phyloP scores from a whole-genome alignment of 371 early-diverging fungal genomes.

The Mucor velutinosus region DNA sequence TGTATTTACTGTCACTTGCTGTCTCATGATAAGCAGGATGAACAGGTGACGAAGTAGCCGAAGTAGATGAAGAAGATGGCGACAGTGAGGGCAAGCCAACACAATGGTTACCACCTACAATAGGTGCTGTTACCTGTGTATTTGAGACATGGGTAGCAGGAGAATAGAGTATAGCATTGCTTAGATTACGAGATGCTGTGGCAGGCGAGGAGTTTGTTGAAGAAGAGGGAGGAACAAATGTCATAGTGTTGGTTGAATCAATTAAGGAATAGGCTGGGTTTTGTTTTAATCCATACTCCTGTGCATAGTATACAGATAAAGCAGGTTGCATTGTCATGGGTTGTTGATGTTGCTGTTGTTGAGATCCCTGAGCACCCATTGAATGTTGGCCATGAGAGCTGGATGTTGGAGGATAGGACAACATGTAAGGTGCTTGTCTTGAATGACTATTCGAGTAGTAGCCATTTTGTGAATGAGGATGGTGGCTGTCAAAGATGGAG shows the following conservation, averaged over 20 bases:
- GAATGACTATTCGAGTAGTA: not conserved
- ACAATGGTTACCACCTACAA: not conserved
- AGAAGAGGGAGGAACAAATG: slow-evolving; percentile 6
- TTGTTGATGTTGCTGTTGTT: slow-evolving; percentile 18
- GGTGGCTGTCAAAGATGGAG: not conserved
- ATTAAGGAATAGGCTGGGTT: slow-evolving; percentile 18
- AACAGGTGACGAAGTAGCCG: slow-evolving; percentile 26
- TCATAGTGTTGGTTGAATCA: slow-evolving; percentile 9
- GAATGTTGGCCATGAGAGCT: slow-evolving; percentile 3
- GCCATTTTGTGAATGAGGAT: not conserved
- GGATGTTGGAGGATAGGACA: not conserved
- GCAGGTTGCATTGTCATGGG: slow-evolving; percentile 23
- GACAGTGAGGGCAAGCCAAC: slow-evolving; percentile 33
- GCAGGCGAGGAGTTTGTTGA: not conserved
- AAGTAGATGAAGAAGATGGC: slow-evolving; percentile 37
- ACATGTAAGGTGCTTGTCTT: not conserved
- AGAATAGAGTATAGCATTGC: slow-evolving; percentile 3
- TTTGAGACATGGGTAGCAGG: not conserved
- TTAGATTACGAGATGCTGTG: not conserved
- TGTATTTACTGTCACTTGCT: not conserved
- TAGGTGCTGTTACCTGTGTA: not conserved
- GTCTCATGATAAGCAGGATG: slow-evolving; percentile 21
- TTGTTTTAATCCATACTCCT: slow-evolving; percentile 24
- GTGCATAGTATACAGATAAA: slow-evolving; percentile 19
- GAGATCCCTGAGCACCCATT: slow-evolving; percentile 1